Evolutionary conservation across 768 basidiomycete species (phyloP).

Genomic region (Amanita thiersii): DNA sequence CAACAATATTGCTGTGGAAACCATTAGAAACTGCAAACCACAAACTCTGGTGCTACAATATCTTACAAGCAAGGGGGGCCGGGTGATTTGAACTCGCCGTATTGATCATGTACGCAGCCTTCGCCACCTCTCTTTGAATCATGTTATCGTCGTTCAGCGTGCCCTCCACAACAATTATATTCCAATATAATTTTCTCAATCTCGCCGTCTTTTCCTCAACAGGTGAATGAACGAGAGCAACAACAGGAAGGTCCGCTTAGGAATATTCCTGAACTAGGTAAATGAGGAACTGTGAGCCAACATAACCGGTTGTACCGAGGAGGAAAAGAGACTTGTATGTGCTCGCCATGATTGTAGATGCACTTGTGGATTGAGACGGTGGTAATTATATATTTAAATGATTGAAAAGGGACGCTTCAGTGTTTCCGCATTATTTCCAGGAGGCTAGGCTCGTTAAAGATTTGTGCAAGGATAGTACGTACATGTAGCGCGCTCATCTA

Average conservation of each 20-base stretch:
- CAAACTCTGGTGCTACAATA: constrained; percentile 3
- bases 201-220: constrained; percentile 17
- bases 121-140: constrained; percentile 25
- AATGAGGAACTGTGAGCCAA: constrained; percentile 31
- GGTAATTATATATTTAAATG: too few relatives aligned
- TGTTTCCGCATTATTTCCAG: too few relatives aligned
- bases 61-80: constrained; percentile 24
- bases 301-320: constrained; percentile 35
- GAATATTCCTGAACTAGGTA: constrained; percentile 23
- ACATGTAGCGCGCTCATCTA: too few relatives aligned
- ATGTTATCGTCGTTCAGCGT: constrained; percentile 25
- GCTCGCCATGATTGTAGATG: too few relatives aligned
- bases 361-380: too few relatives aligned
- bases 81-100: constrained; percentile 31
- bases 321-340: constrained; percentile 33
- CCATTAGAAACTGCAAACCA: not conserved
- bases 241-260: constrained; percentile 21
- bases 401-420: too few relatives aligned
- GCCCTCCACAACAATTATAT: constrained; percentile 28
- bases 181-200: constrained; percentile 23
- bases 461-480: too few relatives aligned
- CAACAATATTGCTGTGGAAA: constrained; percentile 23
- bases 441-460: too few relatives aligned
- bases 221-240: constrained; percentile 27
- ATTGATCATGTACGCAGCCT: constrained; percentile 32